Base-by-base conservation (phyloP, 139 green algal species). In the Dunaliella primolecta region DNA sequence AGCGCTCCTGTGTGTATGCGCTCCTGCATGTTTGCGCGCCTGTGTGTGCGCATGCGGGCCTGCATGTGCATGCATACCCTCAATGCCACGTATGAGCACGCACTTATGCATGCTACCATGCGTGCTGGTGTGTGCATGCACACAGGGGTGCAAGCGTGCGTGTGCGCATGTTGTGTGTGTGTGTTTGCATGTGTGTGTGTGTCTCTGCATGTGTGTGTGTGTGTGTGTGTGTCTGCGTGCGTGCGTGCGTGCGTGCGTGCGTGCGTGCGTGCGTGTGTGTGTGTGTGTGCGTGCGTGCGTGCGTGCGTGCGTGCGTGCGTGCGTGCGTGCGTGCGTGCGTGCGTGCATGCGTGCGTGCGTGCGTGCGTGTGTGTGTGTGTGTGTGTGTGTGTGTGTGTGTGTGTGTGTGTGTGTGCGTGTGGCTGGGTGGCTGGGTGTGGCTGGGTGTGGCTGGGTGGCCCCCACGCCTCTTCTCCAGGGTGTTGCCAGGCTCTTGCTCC, bases 131-230 rank as follows among this genome's bases (percentile, higher is more conserved):
- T 31, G 72, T 11, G 72, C 46, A 79, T 79, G 72, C 30, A 20
- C 72, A 79, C n/a, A 20, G 3, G 7, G n/a, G 21, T 79, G 72
- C 30, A 79, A 36, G 7, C 3, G 20, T 32, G 72, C 30, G 72
- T 79, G 3, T 79, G 72, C 30, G 11, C n/a, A 79, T 79, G 20
- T 23, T 23, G 72, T 23, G 30, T 32, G 72, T 79, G 7, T 79
- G 72, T 79, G 30, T 79, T 7, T 79, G 30, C 21, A 20, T 79
- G 30, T 79, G 72, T 79, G 72, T 79, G 72, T 79, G 30, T 79
- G 72, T 79, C 3, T 79, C 11, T 79, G 30, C 21, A 20, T 79
- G 30, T 79, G 72, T 79, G 30, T 79, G 72, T 79, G 30, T 79
- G 72, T 79, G 72, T 79, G 72, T 34, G 72, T 79, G 30, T 23